Evolutionary conservation across 163 green algal species (phyloP), one percentile per base, ranked within the genome.

Genomic region (Scenedesmus sp.): DNA sequence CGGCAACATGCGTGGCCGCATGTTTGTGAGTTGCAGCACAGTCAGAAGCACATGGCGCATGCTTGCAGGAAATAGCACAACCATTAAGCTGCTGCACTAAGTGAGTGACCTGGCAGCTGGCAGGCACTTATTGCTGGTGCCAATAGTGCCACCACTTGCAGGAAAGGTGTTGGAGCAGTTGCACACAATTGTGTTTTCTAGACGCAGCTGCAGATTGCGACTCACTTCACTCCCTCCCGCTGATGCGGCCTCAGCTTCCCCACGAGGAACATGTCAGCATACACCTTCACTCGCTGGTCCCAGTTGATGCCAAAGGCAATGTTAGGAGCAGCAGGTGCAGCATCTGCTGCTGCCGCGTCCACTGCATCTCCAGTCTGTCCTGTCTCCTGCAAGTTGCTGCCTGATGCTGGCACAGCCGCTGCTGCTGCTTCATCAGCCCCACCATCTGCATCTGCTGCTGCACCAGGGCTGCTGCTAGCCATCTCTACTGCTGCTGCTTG

Each of bases 211-310:
- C 26, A 26, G 26, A 26, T 26, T 26, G 7, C 56, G 4, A 57
- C 88, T 92, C 34, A 92, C 66, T 93, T 94, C 74, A 97, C 93
- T 18, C 94, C 94, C 57, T 96, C 94, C 0, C 90, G 81, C 93
- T 96, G 94, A 57, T 96, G 94, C 4, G 83, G 73, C 46, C 93
- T 86, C 67, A 96, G 91, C 85, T 93, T 91, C 73, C 64, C 74
- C 2, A 90, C 90, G 15, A 95, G 52, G 23, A 92, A 93, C 2
- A 83, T 8, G 55, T 94, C 94, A 62, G 90, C 90, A 74, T 87
- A 77, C 59, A 93, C 90, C 84, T 93, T 93, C 34, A 81, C 55
- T 4, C 73, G 67, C 56, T 93, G 26, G 55, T 73, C 46, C 70
- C 89, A 85, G 54, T 55, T 55, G 23, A 88, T 88, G 62, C 52